phyloP scores from a whole-genome alignment of 176 grass and related monocot genomes.

The Poa pratensis region DNA sequence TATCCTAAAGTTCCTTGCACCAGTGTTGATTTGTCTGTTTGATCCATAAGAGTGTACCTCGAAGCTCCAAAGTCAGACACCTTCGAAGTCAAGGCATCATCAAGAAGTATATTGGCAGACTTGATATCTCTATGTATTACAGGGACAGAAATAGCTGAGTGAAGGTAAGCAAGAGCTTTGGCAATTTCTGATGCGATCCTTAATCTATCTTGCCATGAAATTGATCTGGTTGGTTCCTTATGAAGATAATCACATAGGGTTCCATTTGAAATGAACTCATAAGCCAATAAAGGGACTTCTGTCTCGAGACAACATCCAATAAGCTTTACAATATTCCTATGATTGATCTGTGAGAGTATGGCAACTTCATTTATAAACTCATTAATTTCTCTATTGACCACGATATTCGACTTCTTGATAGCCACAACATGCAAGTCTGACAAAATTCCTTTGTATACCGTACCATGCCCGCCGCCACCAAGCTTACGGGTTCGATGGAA shows the following conservation, averaged over 20 bases:
- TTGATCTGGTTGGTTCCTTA: not conserved
- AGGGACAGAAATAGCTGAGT: not conserved
- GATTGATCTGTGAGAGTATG: slow-evolving; percentile 10
- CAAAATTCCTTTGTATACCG: not conserved
- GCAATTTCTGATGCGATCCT: not conserved
- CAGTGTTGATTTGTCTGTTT: not conserved
- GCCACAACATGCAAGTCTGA: slow-evolving; percentile 17
- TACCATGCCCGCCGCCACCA: not conserved
- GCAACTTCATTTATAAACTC: slow-evolving; percentile 20
- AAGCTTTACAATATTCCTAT: slow-evolving; percentile 9
- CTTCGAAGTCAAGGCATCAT: not conserved
- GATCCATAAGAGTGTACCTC: not conserved
- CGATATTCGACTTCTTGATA: slow-evolving; percentile 7
- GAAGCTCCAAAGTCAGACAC: slow-evolving; percentile 6
- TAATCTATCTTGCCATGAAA: not conserved
- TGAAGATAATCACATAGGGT: slow-evolving; percentile 20
- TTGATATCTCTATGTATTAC: slow-evolving; percentile 24
- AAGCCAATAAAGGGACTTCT: slow-evolving; percentile 19
- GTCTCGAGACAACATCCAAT: slow-evolving; percentile 18
- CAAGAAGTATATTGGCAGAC: slow-evolving; percentile 29
- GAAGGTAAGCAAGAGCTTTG: slow-evolving; percentile 13
- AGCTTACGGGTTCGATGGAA: not conserved
- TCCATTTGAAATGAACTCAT: slow-evolving; percentile 27
- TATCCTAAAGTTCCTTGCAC: slow-evolving; percentile 14
- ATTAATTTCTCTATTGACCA: slow-evolving; percentile 3